These are phyloP conservation scores for Xylariaceae sp. DNA, from an alignment of 2,329 filamentous ascomycete species.

Conservation along the genomic window DNA sequence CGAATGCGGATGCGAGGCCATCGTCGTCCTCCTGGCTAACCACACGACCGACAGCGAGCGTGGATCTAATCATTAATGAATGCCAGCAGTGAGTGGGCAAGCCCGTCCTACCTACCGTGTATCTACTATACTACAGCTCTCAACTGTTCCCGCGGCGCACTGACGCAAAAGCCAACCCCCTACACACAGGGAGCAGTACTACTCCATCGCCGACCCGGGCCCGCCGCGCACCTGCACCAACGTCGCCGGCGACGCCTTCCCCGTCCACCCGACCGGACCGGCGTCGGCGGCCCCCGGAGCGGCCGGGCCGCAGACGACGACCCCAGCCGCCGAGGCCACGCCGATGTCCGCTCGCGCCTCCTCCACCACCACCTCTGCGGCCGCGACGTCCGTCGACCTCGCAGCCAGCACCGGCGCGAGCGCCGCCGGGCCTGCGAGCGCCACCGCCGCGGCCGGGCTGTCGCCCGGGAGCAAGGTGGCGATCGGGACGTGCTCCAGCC, in stretches of 20 bases:
- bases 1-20: too few species aligned
- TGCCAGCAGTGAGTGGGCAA: slow-evolving; percentile 44
- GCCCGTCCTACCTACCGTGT: too few species aligned
- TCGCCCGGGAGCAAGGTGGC: slow-evolving; percentile 35
- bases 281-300: not conserved
- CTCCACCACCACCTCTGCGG: not conserved
- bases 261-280: slow-evolving; percentile 1
- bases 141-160: too few species aligned
- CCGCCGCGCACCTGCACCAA: slow-evolving; percentile 1
- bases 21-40: slow-evolving; percentile 10
- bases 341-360: not conserved
- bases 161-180: too few species aligned
- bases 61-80: slow-evolving; percentile 42
- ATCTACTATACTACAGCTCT: too few species aligned
- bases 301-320: not conserved
- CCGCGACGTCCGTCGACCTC: not conserved
- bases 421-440: not conserved
- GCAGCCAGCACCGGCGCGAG: not conserved
- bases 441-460: slow-evolving; percentile 21
- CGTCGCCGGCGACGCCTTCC: slow-evolving; percentile 5
- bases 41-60: slow-evolving; percentile 34
- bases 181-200: too few species aligned
- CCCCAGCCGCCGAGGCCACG: not conserved
- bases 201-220: slow-evolving; percentile 6
- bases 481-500: slow-evolving; percentile 34